Evolutionary conservation across 2,329 filamentous ascomycete genomes (phyloP).

Genomic region (Fusarium sororula): DNA sequence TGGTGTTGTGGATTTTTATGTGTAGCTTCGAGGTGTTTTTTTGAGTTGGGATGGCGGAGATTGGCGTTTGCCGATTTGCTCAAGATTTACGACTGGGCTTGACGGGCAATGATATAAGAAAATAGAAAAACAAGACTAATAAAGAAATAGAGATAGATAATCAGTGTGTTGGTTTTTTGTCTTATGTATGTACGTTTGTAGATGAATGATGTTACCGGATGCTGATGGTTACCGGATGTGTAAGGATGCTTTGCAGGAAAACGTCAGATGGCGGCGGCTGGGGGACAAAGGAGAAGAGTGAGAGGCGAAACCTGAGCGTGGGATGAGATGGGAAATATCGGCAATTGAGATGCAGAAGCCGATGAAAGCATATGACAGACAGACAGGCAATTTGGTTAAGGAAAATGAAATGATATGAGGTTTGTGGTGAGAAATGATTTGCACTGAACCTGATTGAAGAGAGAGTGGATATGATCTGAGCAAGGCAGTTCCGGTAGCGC

Average conservation of each 20-base stretch:
- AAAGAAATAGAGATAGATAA: background rate
- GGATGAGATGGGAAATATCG: constrained; percentile 15
- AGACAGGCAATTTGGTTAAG: background rate
- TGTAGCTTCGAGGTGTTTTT: constrained; percentile 10
- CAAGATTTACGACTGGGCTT: constrained; percentile 7
- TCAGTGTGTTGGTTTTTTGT: background rate
- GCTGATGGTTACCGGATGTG: constrained; percentile 35
- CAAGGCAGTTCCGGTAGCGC: constrained; percentile 17
- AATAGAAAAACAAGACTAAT: background rate
- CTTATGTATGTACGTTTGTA: constrained; percentile 21
- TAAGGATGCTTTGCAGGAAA: constrained; percentile 20
- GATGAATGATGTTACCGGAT: constrained; percentile 24
- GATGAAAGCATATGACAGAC: constrained; percentile 14
- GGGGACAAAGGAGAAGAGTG: constrained; percentile 3
- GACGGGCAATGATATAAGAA: background rate
- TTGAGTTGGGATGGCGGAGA: constrained; percentile 22
- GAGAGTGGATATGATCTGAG: constrained; percentile 30
- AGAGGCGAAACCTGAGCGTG: constrained; percentile 5
- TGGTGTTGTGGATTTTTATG: constrained; percentile 17
- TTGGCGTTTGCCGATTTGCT: constrained; percentile 23
- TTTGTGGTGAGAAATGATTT: constrained; percentile 3
- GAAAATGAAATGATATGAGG: constrained; percentile 19
- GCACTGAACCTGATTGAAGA: constrained; percentile 1
- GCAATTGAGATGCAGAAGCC: background rate
- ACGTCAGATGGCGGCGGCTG: constrained; percentile 22